phyloP scores from a whole-genome alignment of 148 eudicot species.

The Arbutus unedo region DNA sequence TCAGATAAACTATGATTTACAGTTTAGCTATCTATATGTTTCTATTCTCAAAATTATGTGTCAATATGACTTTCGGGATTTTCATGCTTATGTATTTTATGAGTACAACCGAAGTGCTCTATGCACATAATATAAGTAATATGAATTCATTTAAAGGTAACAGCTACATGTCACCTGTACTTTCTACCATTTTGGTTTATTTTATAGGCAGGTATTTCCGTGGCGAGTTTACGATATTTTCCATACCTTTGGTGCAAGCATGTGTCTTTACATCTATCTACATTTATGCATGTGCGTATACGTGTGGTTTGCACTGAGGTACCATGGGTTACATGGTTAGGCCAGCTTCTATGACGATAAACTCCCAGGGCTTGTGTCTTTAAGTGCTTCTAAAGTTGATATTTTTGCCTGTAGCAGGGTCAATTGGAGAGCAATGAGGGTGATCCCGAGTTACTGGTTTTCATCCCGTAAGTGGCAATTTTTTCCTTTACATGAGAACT shows the following conservation, averaged over 20 bases:
- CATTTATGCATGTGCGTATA: not conserved
- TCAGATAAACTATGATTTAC: not conserved
- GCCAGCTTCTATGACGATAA: not conserved
- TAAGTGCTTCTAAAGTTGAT: not conserved
- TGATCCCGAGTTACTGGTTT: slow-evolving; percentile 91
- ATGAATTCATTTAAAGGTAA: not conserved
- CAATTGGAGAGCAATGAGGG: slow-evolving; percentile 94
- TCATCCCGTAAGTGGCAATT: slow-evolving; percentile 73
- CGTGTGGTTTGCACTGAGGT: not conserved
- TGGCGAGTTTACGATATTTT: not conserved
- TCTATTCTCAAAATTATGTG: not conserved
- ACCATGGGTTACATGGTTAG: not conserved
- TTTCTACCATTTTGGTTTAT: not conserved
- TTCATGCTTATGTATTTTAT: not conserved
- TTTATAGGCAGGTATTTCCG: not conserved
- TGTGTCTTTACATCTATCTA: not conserved
- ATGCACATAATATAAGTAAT: not conserved
- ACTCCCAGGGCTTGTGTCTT: not conserved
- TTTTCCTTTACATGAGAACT: slow-evolving; percentile 10
- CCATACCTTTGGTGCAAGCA: not conserved
- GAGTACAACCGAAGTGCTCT: not conserved
- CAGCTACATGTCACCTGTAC: not conserved
- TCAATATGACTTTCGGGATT: not conserved
- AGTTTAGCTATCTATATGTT: not conserved
- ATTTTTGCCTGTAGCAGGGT: slow-evolving; percentile 49